Conservation (phyloP, 116 monocot genomes). For the Iris pallida region DNA sequence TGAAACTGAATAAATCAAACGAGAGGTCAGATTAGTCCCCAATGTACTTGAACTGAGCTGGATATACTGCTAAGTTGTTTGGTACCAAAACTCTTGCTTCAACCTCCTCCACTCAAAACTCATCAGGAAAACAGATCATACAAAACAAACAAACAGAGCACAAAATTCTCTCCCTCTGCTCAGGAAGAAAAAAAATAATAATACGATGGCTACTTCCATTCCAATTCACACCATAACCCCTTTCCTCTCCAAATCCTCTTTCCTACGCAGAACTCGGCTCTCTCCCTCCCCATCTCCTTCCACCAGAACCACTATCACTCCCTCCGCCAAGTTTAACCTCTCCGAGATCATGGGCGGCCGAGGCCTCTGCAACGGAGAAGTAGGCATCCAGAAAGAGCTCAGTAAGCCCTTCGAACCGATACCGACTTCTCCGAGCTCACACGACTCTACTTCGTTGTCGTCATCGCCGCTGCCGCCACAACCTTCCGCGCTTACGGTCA, state of each 20-base stretch:
- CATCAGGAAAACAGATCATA: too few species aligned
- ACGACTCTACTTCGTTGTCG: too few species aligned
- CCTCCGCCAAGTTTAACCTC: constrained; percentile 59
- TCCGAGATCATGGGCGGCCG: constrained; percentile 72
- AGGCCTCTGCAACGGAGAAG: constrained; percentile 70
- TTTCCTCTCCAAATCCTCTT: constrained; percentile 2
- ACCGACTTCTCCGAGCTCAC: not conserved
- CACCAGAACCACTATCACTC: constrained; percentile 3
- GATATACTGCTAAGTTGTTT: too few species aligned
- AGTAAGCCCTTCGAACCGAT: not conserved
- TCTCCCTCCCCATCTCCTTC: not conserved
- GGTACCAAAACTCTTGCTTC: not conserved
- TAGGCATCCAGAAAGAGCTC: constrained; percentile 61
- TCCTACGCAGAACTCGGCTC: constrained; percentile 1
- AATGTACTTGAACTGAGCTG: too few species aligned
- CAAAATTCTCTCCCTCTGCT: constrained; percentile 2
- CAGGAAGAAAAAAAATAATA: too few species aligned
- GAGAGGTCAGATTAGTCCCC: too few species aligned
- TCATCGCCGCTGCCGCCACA: not conserved
- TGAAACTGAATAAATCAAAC: too few species aligned
- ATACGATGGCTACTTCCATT: constrained; percentile 15
- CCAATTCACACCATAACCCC: constrained; percentile 21
- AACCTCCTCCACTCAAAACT: not conserved
- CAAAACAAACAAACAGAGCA: too few species aligned
- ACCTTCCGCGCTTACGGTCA: not conserved